Conservation (phyloP, 2,329 filamentous ascomycete species). For the Penicillium paneum region DNA sequence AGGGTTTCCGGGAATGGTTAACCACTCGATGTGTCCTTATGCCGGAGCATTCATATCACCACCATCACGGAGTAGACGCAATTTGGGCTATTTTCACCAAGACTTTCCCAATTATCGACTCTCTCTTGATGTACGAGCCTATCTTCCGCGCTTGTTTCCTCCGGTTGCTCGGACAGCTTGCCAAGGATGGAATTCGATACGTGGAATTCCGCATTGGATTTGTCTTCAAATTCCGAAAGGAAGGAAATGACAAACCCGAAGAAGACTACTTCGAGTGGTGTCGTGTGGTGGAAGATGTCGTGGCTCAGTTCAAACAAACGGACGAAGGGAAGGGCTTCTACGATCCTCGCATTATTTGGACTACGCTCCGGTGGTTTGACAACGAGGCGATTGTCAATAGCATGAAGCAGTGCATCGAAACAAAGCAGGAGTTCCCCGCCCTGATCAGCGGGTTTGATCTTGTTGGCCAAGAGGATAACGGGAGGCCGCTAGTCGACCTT, state of each 20-base stretch:
- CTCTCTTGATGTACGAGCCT: conserved; percentile 83
- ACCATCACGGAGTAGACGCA: conserved; percentile 78
- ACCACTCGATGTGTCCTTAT: conserved; percentile 70
- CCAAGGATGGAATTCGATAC: conserved; percentile 80
- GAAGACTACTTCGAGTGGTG: conserved; percentile 68
- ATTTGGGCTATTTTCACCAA: conserved; percentile 79
- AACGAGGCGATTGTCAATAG: conserved; percentile 67
- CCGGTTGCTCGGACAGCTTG: conserved; percentile 66
- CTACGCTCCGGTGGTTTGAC: conserved; percentile 62
- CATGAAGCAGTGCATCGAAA: conserved; percentile 84
- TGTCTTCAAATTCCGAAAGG: conserved; percentile 64
- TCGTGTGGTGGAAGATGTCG: conserved; percentile 70
- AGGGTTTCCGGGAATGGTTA: conserved; percentile 75
- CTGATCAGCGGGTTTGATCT: conserved; percentile 85
- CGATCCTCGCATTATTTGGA: conserved; percentile 84
- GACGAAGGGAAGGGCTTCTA: conserved; percentile 74
- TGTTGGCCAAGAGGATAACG: conserved; percentile 81
- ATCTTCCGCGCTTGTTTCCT: conserved; percentile 76
- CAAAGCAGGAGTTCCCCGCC: conserved; percentile 74
- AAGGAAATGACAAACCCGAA: conserved; percentile 64
- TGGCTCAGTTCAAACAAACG: conserved; percentile 69
- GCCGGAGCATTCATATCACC: conserved; percentile 67
- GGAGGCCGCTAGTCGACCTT: conserved; percentile 70
- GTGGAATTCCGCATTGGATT: conserved; percentile 79
- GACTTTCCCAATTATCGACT: conserved; percentile 70